Conservation (phyloP, 2,329 filamentous ascomycete genomes). For the Ophiostoma himal-ulmi region DNA sequence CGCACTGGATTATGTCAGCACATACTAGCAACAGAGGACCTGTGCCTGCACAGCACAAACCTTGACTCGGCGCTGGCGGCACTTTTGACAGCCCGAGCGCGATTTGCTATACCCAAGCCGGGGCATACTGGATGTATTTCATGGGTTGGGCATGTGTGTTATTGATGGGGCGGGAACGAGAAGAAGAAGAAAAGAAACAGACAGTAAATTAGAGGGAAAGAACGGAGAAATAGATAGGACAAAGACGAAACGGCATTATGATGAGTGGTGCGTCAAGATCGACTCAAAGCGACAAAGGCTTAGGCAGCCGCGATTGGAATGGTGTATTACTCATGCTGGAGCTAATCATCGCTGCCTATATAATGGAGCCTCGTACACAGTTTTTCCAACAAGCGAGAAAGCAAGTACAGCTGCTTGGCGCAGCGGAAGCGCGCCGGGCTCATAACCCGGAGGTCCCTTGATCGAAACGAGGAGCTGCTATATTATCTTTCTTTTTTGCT, state of each 20-base stretch:
- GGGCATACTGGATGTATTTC: conserved; percentile 23
- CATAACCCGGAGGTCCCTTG: conserved; percentile 25
- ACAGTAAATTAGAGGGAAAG: background rate
- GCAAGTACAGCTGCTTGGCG: conserved; percentile 22
- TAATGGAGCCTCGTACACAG: background rate
- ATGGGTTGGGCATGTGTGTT: background rate
- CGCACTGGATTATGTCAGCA: conserved; percentile 23
- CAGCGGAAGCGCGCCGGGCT: conserved; percentile 25
- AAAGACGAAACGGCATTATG: background rate
- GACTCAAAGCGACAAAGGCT: background rate
- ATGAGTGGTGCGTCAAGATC: background rate
- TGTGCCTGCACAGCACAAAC: conserved; percentile 14
- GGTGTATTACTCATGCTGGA: background rate
- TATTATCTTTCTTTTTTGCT: background rate
- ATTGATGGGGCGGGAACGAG: background rate
- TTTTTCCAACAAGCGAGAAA: background rate
- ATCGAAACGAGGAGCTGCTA: conserved; percentile 12
- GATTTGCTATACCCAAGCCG: conserved; percentile 28
- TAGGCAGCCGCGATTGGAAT: conserved; percentile 1
- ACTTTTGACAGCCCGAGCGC: conserved; percentile 26
- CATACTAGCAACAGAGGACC: background rate
- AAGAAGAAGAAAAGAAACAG: background rate
- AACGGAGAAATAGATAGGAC: background rate
- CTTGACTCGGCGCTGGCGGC: conserved; percentile 27
- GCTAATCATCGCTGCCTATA: background rate